Evolutionary conservation across 2,329 filamentous ascomycete genomes (phyloP).

Genomic region (Microdochium nivale): DNA sequence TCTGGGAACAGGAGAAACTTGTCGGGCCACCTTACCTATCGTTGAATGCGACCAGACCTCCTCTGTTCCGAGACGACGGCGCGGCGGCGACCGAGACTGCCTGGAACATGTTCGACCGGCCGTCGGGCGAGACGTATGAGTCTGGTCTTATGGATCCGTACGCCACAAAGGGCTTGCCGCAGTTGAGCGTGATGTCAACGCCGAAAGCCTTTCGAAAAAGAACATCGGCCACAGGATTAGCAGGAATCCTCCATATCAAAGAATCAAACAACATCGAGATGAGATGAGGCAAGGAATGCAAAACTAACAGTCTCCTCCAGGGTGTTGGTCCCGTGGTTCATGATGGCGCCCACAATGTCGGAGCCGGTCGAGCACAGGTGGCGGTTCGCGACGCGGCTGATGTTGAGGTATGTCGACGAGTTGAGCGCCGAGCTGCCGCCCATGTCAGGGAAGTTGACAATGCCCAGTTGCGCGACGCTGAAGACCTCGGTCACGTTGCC

Average conservation of each 20-base stretch:
- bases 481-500: constrained; percentile 22
- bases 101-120: constrained; percentile 43
- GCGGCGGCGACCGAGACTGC: constrained; percentile 38
- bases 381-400: constrained; percentile 19
- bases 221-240: not conserved
- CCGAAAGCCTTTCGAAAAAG: constrained; percentile 32
- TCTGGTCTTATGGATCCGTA: constrained; percentile 47
- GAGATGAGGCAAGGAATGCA: not conserved
- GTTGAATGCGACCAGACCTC: constrained; percentile 42
- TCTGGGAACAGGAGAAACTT: too few species aligned
- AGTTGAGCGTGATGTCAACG: constrained; percentile 41
- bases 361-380: constrained; percentile 19
- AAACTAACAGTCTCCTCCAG: constrained; percentile 38
- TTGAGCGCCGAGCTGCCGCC: constrained; percentile 21
- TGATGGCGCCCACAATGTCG: constrained; percentile 21
- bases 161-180: constrained; percentile 40
- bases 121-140: constrained; percentile 43
- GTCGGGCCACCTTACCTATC: constrained; percentile 19
- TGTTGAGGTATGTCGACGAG: constrained; percentile 22
- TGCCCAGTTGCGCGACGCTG: constrained; percentile 19
- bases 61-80: constrained; percentile 29
- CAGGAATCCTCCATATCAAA: not conserved
- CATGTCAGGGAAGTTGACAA: constrained; percentile 14
- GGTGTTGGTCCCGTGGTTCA: constrained; percentile 43
- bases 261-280: too few species aligned